Percentiles rank a stretch among this genome's conserved stretches.
phyloP scores from a whole-genome alignment of 768 basidiomycete genomes.

The Mycena rosella region DNA sequence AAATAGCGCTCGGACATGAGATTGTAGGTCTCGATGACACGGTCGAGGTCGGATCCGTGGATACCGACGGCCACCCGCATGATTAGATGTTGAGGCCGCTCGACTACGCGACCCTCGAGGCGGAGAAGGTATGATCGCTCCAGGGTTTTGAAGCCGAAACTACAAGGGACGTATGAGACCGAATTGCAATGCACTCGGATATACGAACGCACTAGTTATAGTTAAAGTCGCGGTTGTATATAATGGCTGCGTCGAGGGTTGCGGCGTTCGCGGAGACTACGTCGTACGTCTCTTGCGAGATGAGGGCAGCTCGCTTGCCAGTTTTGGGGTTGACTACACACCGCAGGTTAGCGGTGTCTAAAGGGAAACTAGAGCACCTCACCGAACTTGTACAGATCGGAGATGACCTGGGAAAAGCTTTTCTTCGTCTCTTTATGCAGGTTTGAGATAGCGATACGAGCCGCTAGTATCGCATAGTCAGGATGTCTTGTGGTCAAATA shows the following conservation, averaged over 20 bases:
- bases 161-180: conserved; percentile 42
- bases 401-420: conserved; percentile 92
- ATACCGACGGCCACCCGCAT: conserved; percentile 99
- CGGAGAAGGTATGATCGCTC: conserved; percentile 98
- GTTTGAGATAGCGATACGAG: conserved; percentile 98
- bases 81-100: conserved; percentile 98
- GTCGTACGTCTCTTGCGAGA: conserved; percentile 90
- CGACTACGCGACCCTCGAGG: conserved; percentile 93
- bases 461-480: conserved; percentile 98
- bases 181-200: not conserved
- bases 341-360: not conserved
- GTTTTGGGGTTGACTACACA: conserved; percentile 95
- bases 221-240: conserved; percentile 97
- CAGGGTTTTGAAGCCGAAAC: conserved; percentile 99
- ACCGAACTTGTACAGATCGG: conserved; percentile 93
- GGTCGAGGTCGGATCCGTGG: conserved; percentile 90
- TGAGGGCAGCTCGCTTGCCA: conserved; percentile 87
- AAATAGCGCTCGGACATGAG: conserved; percentile 99
- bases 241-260: conserved; percentile 90
- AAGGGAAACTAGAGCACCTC: conserved; percentile 38
- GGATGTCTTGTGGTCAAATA: conserved; percentile 98
- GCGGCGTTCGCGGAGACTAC: conserved; percentile 86
- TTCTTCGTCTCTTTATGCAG: conserved; percentile 99
- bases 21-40: conserved; percentile 91
- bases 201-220: conserved; percentile 85